A percentile compares a stretch with the other conserved stretches of the same genome.
phyloP scores from a whole-genome alignment of 306 rosid species.

The Rubus parviflorus region DNA sequence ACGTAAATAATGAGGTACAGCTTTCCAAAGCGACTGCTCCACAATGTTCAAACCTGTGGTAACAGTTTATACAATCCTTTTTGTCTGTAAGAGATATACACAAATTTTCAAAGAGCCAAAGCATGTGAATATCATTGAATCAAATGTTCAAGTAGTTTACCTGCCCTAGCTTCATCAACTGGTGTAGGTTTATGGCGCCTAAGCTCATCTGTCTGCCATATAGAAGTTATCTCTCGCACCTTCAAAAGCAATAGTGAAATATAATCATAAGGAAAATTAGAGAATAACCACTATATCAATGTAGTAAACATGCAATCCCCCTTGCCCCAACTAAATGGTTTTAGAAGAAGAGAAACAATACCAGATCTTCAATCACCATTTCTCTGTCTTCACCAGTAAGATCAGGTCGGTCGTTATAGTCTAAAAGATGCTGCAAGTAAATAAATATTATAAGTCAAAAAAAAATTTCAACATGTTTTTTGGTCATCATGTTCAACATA shows the following conservation, averaged over 20 bases:
- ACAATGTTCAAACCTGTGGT: constrained; percentile 80
- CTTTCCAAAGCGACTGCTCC: constrained; percentile 98
- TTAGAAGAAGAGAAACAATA: constrained; percentile 39
- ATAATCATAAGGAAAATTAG: constrained; percentile 14
- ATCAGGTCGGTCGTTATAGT: constrained; percentile 82
- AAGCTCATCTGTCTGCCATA: constrained; percentile 98
- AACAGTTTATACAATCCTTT: constrained; percentile 20
- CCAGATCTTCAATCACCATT: constrained; percentile 92
- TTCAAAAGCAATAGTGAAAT: constrained; percentile 35
- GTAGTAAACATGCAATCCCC: constrained; percentile 9
- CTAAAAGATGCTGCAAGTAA: constrained; percentile 71
- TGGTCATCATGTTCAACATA: not conserved
- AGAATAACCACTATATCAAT: constrained; percentile 8
- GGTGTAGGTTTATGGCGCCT: constrained; percentile 93
- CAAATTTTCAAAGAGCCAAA: constrained; percentile 14
- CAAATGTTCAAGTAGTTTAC: constrained; percentile 41
- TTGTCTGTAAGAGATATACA: constrained; percentile 6
- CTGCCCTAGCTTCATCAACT: constrained; percentile 97
- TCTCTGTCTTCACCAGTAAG: constrained; percentile 78
- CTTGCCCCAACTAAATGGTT: constrained; percentile 19
- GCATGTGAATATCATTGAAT: constrained; percentile 12
- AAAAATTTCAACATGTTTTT: constrained; percentile 15
- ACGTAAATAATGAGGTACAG: constrained; percentile 92
- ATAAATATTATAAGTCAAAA: constrained; percentile 27
- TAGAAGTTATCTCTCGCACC: constrained; percentile 95